Conservation (phyloP, 2,329 filamentous ascomycete genomes). For the Diplodia sapinea region DNA sequence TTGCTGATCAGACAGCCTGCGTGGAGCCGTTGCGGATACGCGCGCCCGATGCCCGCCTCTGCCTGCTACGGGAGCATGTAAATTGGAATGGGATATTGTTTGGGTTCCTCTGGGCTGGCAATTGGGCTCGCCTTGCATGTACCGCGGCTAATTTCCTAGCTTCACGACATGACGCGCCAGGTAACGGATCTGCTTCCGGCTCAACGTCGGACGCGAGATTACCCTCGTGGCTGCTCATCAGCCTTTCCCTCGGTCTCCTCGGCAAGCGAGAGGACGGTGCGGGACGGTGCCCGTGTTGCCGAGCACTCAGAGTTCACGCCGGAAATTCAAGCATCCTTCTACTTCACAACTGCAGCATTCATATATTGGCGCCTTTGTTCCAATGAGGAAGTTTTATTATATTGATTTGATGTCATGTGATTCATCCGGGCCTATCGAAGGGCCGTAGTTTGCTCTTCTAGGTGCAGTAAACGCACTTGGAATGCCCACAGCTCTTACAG, state of each 20-base stretch:
- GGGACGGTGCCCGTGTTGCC: no score
- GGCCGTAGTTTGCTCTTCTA: neutral
- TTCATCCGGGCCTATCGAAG: neutral
- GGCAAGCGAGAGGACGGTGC: neutral
- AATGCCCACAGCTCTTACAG: neutral
- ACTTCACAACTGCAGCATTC: no score
- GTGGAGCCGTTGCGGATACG: slow-evolving; percentile 7
- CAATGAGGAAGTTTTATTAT: no score
- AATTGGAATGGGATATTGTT: neutral
- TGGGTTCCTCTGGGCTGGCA: no score
- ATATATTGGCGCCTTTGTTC: no score
- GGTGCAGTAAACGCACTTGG: neutral
- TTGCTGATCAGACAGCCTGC: slow-evolving; percentile 18
- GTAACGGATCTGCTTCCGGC: neutral
- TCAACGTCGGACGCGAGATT: slow-evolving; percentile 19
- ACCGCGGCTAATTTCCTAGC: slow-evolving; percentile 2
- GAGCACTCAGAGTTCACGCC: no score
- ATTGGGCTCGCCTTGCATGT: neutral
- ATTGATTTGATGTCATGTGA: no score
- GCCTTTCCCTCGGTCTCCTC: neutral
- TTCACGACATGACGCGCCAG: neutral
- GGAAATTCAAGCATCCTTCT: no score
- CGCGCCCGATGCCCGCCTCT: neutral
- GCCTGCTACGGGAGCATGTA: neutral
- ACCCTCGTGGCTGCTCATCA: neutral